Conservation (phyloP, 495 filamentous ascomycete genomes). For the Lasiosphaeria hispida region DNA sequence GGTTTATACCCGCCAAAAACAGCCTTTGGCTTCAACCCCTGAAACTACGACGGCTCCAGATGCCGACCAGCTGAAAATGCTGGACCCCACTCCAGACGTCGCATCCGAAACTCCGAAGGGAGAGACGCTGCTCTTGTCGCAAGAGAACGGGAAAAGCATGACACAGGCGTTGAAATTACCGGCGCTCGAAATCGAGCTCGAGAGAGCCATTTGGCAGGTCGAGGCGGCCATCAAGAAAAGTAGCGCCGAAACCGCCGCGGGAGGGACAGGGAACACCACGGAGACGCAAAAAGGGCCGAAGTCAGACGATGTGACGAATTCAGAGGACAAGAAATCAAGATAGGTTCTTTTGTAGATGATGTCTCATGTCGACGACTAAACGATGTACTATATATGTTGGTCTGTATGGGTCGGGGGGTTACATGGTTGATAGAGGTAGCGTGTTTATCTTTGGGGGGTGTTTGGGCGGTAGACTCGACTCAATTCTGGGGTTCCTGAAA, state of each 20-base stretch:
- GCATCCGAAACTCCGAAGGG: slow-evolving; percentile 37
- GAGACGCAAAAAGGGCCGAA: slow-evolving; percentile 5
- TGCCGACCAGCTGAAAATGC: slow-evolving; percentile 22
- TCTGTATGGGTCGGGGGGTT: neutral
- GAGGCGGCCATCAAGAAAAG: slow-evolving; percentile 61
- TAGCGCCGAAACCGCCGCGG: slow-evolving; percentile 33
- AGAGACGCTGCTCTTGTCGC: slow-evolving; percentile 59
- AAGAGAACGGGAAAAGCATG: slow-evolving; percentile 60
- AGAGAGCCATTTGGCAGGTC: slow-evolving; percentile 86
- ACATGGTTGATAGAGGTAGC: slow-evolving; percentile 3
- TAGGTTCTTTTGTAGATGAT: slow-evolving; percentile 10
- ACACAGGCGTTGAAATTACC: slow-evolving; percentile 72
- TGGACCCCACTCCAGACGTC: slow-evolving; percentile 21
- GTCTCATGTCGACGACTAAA: neutral
- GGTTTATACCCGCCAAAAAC: slow-evolving; percentile 58
- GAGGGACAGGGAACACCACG: neutral
- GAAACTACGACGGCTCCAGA: slow-evolving; percentile 24
- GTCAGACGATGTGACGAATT: slow-evolving; percentile 12
- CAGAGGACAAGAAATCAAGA: slow-evolving; percentile 23
- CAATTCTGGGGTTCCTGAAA: neutral
- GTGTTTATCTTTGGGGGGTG: neutral
- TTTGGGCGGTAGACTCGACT: slow-evolving; percentile 8
- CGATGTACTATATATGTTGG: slow-evolving; percentile 19
- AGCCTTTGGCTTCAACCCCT: slow-evolving; percentile 27
- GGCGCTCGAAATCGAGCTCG: slow-evolving; percentile 81